Conservation (phyloP, 768 basidiomycete genomes). For the Holtermannia corniformis region DNA sequence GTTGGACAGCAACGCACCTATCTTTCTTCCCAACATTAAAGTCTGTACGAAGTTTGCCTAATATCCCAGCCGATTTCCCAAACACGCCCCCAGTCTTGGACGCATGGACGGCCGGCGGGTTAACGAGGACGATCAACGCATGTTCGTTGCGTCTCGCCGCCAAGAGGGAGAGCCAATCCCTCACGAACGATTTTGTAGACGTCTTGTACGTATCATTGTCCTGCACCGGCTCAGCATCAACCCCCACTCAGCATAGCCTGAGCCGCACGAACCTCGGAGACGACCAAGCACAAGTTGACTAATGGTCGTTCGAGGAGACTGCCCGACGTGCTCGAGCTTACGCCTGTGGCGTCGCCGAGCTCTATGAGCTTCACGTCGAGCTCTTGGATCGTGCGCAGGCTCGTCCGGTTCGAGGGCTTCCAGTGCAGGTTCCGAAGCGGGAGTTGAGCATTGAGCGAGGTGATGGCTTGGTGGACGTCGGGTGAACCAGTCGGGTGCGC, state of each 20-base stretch:
- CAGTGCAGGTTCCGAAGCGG: slow-evolving; percentile 89
- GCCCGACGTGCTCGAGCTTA: slow-evolving; percentile 58
- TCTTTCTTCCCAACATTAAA: slow-evolving; percentile 85
- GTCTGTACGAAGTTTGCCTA: slow-evolving; percentile 84
- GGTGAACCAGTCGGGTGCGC: slow-evolving; percentile 18
- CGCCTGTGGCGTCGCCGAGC: slow-evolving; percentile 43
- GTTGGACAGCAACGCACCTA: slow-evolving; percentile 48
- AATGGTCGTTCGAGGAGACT: slow-evolving; percentile 78
- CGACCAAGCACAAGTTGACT: slow-evolving; percentile 72
- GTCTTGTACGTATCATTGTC: slow-evolving; percentile 68
- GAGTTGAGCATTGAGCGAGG: slow-evolving; percentile 38
- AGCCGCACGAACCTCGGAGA: slow-evolving; percentile 66
- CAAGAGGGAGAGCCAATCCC: slow-evolving; percentile 74
- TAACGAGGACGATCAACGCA: slow-evolving; percentile 79
- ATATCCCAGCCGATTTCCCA: slow-evolving; percentile 63
- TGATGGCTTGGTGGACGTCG: slow-evolving; percentile 15
- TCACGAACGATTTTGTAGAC: slow-evolving; percentile 71
- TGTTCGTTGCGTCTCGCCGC: slow-evolving; percentile 57
- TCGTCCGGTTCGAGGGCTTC: slow-evolving; percentile 64
- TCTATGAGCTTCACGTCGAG: slow-evolving; percentile 64
- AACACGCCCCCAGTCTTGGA: slow-evolving; percentile 53
- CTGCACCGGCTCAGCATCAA: slow-evolving; percentile 33
- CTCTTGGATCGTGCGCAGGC: slow-evolving; percentile 77
- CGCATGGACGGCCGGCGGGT: slow-evolving; percentile 49
- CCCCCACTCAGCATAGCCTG: too few relatives aligned